A percentile compares a stretch with the other conserved stretches of the same genome.
Evolutionary conservation across 2,329 filamentous ascomycete species (phyloP).

Genomic region (Colletotrichum sp.): DNA sequence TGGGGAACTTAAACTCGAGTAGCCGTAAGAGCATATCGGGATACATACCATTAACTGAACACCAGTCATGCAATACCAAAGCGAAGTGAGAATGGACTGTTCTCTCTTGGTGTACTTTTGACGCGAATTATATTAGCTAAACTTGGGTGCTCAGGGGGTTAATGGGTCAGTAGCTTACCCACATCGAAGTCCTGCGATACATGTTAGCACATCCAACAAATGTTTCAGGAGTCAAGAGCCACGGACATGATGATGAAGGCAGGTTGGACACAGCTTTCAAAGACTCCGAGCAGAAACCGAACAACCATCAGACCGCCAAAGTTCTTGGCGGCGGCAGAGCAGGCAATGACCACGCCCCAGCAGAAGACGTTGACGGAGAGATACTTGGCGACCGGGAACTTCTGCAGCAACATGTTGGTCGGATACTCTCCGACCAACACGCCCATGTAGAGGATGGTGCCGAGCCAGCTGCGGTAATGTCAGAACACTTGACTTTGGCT

Average conservation of each 20-base stretch:
- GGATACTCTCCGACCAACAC: constrained; percentile 65
- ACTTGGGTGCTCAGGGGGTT: not conserved
- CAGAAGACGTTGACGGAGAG: constrained; percentile 35
- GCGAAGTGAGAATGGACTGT: constrained; percentile 65
- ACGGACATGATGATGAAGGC: constrained; percentile 44
- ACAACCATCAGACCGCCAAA: constrained; percentile 19
- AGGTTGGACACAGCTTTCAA: constrained; percentile 39
- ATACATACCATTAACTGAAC: constrained; percentile 50
- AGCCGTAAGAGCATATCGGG: not conserved
- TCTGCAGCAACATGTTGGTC: constrained; percentile 61
- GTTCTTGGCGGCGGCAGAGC: constrained; percentile 24
- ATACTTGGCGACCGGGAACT: constrained; percentile 27
- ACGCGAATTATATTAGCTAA: not conserved
- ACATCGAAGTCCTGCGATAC: constrained; percentile 39
- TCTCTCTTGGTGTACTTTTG: constrained; percentile 50
- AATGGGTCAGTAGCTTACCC: constrained; percentile 17
- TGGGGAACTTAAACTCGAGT: not conserved
- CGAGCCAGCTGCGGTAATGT: constrained; percentile 47
- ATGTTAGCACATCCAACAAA: not conserved
- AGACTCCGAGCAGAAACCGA: constrained; percentile 23
- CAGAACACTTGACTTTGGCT: constrained; percentile 43
- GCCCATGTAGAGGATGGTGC: constrained; percentile 62
- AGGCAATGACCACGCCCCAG: constrained; percentile 47
- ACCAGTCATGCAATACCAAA: constrained; percentile 69
- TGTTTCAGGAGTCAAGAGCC: no score